Percentiles rank a stretch among this genome's conserved stretches.
Evolutionary conservation across 352 stramenopile genomes (phyloP).

Genomic region (Pythium aristosporum): DNA sequence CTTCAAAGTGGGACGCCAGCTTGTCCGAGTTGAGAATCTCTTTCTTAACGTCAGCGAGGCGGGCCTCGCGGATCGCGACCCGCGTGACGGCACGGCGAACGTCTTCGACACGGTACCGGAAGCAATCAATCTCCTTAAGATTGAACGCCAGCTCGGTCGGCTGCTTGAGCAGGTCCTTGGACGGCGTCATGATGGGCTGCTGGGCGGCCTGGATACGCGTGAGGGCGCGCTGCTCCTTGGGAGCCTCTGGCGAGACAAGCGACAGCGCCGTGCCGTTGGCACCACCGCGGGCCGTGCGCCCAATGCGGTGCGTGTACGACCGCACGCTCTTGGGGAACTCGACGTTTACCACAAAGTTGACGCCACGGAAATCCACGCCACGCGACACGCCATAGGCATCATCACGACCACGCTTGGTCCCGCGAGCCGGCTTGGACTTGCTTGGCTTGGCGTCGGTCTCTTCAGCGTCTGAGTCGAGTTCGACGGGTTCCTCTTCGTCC

Average conservation of each 20-base stretch:
- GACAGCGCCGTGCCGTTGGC: conserved; percentile 96
- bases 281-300: conserved; percentile 95
- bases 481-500: conserved; percentile 31
- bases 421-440: conserved; percentile 28
- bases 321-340: conserved; percentile 95
- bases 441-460: conserved; percentile 11
- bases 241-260: conserved; percentile 86
- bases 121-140: conserved; percentile 97
- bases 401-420: conserved; percentile 71
- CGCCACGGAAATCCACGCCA: conserved; percentile 97
- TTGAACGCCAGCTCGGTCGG: conserved; percentile 97
- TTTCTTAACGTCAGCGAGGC: conserved; percentile 95
- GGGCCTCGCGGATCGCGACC: conserved; percentile 93
- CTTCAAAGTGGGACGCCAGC: conserved; percentile 96
- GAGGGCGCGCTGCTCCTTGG: conserved; percentile 84
- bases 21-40: conserved; percentile 99
- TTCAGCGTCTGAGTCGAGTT: conserved; percentile 34
- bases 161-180: conserved; percentile 89
- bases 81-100: conserved; percentile 94
- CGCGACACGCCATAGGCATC: conserved; percentile 95
- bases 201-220: conserved; percentile 92
- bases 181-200: conserved; percentile 70
- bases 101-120: conserved; percentile 97
- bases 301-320: conserved; percentile 98
- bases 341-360: conserved; percentile 99